phyloP scores from a whole-genome alignment of 176 grass and related monocot genomes.

The Olyra latifolia region DNA sequence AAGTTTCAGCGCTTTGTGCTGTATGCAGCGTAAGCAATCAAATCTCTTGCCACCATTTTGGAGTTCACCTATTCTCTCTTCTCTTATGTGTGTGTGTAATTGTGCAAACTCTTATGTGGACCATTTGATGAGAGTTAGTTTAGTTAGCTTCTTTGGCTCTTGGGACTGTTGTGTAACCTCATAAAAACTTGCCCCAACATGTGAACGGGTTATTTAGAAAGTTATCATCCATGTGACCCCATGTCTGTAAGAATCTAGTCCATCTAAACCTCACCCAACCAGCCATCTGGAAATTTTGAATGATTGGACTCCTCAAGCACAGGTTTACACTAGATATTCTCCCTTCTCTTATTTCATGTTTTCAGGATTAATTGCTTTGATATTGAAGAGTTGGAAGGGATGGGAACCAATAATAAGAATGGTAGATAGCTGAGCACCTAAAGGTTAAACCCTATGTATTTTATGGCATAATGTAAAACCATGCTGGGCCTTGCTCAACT shows the following conservation, averaged over 20 bases:
- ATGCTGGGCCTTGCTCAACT: not conserved
- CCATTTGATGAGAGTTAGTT: not conserved
- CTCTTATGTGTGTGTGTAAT: not conserved
- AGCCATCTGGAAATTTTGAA: not conserved
- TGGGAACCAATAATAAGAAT: not conserved
- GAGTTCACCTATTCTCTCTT: not conserved
- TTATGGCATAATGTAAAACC: not conserved
- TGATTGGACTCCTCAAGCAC: not conserved
- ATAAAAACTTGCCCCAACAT: conserved; percentile 8
- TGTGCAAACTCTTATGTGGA: not conserved
- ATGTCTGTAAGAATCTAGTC: conserved; percentile 12
- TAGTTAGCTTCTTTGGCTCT: not conserved
- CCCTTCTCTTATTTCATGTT: not conserved
- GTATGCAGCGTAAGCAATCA: conserved; percentile 75
- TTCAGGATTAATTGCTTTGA: not conserved
- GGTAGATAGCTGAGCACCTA: not conserved
- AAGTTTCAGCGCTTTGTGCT: conserved; percentile 71
- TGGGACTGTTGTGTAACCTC: not conserved
- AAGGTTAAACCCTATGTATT: not conserved
- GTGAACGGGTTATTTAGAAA: conserved; percentile 2
- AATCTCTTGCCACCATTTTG: conserved; percentile 19
- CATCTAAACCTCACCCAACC: not conserved
- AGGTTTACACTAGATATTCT: not conserved
- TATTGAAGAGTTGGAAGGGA: not conserved
- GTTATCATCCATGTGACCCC: not conserved